These are phyloP conservation scores for Cucumis melo DNA, from an alignment of 306 rosid genomes.

Conservation along the genomic window DNA sequence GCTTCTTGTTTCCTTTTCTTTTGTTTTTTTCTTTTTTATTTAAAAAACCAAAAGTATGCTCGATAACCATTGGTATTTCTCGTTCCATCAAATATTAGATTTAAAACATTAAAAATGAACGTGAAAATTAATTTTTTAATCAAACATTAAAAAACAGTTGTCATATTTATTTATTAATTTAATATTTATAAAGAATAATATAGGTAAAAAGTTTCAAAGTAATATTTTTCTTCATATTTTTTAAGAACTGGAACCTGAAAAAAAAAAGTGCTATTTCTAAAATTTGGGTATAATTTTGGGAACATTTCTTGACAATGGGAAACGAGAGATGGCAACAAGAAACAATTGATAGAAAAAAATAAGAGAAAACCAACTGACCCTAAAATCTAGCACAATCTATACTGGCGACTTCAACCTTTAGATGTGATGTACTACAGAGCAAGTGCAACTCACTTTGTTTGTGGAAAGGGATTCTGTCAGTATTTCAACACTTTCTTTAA, in stretches of 20 bases:
- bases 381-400: not conserved
- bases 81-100: not conserved
- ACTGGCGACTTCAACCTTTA: not conserved
- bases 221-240: not conserved
- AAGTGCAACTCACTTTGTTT: slow-evolving; percentile 45
- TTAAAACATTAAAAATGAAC: not conserved
- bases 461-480: slow-evolving; percentile 53
- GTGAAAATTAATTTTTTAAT: not conserved
- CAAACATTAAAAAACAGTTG: not conserved
- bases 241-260: not conserved
- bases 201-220: not conserved
- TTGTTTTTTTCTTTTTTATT: not conserved
- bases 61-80: not conserved
- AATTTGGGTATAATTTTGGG: not conserved
- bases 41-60: not conserved
- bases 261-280: not conserved
- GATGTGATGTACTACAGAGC: not conserved
- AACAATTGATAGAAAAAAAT: not conserved
- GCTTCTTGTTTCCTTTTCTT: not conserved
- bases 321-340: not conserved
- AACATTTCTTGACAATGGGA: not conserved
- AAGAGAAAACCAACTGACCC: not conserved
- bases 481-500: slow-evolving; percentile 39
- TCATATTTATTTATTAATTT: not conserved
- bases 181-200: not conserved